Conservation (phyloP, 495 filamentous ascomycete genomes). For the Darksidea phi region DNA sequence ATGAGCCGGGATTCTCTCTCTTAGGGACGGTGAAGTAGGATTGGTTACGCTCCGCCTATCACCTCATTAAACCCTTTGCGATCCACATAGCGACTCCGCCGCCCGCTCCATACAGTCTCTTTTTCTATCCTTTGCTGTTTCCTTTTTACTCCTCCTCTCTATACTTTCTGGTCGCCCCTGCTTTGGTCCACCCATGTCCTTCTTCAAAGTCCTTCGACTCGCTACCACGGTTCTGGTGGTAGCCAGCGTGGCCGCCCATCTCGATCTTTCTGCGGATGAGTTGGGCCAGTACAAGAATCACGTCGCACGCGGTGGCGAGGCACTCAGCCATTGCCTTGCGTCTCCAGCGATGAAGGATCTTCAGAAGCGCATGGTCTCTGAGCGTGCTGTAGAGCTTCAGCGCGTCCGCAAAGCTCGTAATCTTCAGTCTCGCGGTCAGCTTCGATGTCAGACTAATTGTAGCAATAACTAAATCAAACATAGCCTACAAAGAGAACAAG, state of each 20-base stretch:
- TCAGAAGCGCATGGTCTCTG: background rate
- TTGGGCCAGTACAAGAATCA: slow-evolving; percentile 5
- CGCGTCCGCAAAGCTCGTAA: background rate
- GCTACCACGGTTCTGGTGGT: background rate
- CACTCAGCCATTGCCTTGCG: slow-evolving; percentile 10
- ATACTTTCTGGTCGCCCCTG: background rate
- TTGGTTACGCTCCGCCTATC: no score
- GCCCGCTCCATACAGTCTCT: no score
- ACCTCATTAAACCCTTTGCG: no score
- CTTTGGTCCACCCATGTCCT: background rate
- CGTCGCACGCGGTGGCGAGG: slow-evolving; percentile 2
- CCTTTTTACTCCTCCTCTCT: background rate
- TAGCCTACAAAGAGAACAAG: background rate
- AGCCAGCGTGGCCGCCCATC: background rate
- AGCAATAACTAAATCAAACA: background rate
- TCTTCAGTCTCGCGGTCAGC: background rate
- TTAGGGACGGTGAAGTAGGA: no score
- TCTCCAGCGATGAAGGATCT: slow-evolving; percentile 1
- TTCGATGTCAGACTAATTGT: background rate
- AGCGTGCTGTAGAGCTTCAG: background rate
- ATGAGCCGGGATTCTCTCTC: no score
- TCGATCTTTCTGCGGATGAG: slow-evolving; percentile 1
- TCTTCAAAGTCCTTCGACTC: background rate
- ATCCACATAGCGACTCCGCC: no score
- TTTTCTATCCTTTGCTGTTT: no score